A percentile compares a stretch with the other conserved stretches of the same genome.
Evolutionary conservation across 495 filamentous ascomycete genomes (phyloP).

Genomic region (Wilcoxina mikolae): DNA sequence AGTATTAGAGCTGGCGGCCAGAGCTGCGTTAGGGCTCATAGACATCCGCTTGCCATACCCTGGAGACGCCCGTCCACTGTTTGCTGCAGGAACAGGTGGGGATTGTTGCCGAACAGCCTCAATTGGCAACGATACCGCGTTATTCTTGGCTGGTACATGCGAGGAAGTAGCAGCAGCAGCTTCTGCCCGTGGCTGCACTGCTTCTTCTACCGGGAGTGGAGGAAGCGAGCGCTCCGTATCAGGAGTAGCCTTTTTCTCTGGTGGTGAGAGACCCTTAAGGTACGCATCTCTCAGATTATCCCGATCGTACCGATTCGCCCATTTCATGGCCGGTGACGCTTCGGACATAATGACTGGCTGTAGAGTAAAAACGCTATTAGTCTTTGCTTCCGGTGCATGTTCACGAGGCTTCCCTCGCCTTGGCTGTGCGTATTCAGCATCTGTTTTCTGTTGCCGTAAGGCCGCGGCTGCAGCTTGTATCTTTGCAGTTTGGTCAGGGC

Average conservation of each 20-base stretch:
- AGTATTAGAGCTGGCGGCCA: conserved; percentile 13
- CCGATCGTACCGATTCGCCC: conserved; percentile 83
- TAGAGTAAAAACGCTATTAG: conserved; percentile 79
- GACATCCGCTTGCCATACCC: conserved; percentile 8
- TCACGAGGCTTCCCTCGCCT: conserved; percentile 25
- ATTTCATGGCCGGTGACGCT: conserved; percentile 86
- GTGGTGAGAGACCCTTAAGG: conserved; percentile 33
- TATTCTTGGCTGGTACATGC: not conserved
- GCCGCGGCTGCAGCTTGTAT: conserved; percentile 80
- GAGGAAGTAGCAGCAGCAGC: not conserved
- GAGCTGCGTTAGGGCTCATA: not conserved
- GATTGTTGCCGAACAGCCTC: conserved; percentile 8
- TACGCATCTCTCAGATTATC: conserved; percentile 68
- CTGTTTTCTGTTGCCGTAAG: conserved; percentile 45
- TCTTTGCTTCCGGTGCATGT: conserved; percentile 34
- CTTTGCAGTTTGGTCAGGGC: conserved; percentile 77
- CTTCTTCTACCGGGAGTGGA: conserved; percentile 19
- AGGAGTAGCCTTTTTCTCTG: conserved; percentile 18
- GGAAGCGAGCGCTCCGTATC: conserved; percentile 21
- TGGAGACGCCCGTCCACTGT: conserved; percentile 23
- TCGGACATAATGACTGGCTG: conserved; percentile 75
- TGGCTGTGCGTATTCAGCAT: conserved; percentile 21
- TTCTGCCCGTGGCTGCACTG: not conserved
- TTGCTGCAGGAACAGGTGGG: conserved; percentile 18
- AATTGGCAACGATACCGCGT: not conserved